Evolutionary conservation across 805 yeast genomes (phyloP), one percentile per base, ranked within the genome.

Genomic region (Maudiozyma saulgeensis): DNA sequence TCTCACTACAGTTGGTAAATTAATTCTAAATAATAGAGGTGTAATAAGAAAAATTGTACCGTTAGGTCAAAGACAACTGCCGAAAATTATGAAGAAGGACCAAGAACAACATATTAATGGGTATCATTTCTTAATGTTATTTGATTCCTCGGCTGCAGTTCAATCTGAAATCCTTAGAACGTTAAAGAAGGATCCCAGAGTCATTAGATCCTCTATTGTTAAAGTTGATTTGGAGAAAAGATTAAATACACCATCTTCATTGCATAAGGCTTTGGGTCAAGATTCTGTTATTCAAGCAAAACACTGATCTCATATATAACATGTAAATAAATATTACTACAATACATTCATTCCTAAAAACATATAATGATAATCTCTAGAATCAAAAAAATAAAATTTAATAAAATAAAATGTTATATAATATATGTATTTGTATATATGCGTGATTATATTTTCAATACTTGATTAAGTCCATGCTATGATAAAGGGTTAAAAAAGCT

Each of bases 101-200:
- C 95, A 89, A 61, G 95, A 90, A 63, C 77, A 80, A 52, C 95
- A 90, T 68, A 87, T 87, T 63, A 90, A 87, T 64, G 98, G 97
- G 2, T 82, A 84, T 51, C 90, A 87, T 59, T 91, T 93, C 60
- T 68, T 85, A 51, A 80, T 91, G 81, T 73, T 86, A 19, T 93
- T 91, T 64, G 98, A 93, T 64, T 77, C 89, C 1, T 83, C 93
- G 43, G 77, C 91, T 15, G 81, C 84, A 37, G 97, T 87, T 8
- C 97, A 91, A 67, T 78, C 82, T 45, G 96, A 89, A 69, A 79
- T 93, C 50, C 69, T 82, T 54, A 78, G 95, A 69, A 80, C 93
- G 4, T 69, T 91, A 55, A 81, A 83, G 60, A 78, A 81, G 52
- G 99, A 91, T 66, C 97, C 98, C 28, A 83, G 98, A 70, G 84